Percentiles rank a stretch among this genome's conserved stretches.
phyloP scores from a whole-genome alignment of 148 eudicot genomes.

The Dianthus caryophyllus region DNA sequence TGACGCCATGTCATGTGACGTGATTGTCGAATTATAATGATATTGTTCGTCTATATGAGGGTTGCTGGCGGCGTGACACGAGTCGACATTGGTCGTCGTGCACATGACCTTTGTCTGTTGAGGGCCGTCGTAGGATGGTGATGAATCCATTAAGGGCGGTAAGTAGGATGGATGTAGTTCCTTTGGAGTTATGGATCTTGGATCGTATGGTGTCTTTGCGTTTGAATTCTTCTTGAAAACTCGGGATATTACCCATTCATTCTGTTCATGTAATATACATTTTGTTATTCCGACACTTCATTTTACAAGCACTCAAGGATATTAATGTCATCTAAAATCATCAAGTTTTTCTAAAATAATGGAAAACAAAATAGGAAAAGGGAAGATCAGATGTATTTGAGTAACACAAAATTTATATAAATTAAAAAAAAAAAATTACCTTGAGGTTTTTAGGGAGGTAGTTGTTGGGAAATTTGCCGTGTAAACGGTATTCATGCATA shows the following conservation, averaged over 20 bases:
- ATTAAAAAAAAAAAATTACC: constrained; percentile 22
- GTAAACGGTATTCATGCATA: constrained; percentile 85
- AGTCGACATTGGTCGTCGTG: background rate
- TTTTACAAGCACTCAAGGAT: too few species aligned
- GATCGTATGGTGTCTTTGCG: constrained; percentile 41
- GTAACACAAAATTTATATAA: background rate
- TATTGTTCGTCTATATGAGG: constrained; percentile 18
- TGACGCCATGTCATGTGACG: background rate
- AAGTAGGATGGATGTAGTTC: constrained; percentile 28
- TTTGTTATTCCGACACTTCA: too few species aligned
- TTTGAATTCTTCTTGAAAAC: constrained; percentile 55
- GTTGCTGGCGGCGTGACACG: constrained; percentile 49
- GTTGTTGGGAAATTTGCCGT: constrained; percentile 42
- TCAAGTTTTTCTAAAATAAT: too few species aligned
- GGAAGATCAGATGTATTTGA: too few species aligned
- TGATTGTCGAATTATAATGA: background rate
- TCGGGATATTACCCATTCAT: constrained; percentile 79
- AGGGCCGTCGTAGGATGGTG: constrained; percentile 25
- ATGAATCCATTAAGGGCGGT: constrained; percentile 56
- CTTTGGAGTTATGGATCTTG: constrained; percentile 12
- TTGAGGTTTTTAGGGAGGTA: constrained; percentile 34
- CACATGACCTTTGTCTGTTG: constrained; percentile 18
- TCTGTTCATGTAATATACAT: constrained; percentile 29
- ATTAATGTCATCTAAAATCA: too few species aligned
- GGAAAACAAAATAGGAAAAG: too few species aligned